A percentile compares a stretch with the other conserved stretches of the same genome.
These are phyloP conservation scores for Ceratocystis papillata DNA, from an alignment of 2,329 filamentous ascomycete genomes.

Conservation along the genomic window DNA sequence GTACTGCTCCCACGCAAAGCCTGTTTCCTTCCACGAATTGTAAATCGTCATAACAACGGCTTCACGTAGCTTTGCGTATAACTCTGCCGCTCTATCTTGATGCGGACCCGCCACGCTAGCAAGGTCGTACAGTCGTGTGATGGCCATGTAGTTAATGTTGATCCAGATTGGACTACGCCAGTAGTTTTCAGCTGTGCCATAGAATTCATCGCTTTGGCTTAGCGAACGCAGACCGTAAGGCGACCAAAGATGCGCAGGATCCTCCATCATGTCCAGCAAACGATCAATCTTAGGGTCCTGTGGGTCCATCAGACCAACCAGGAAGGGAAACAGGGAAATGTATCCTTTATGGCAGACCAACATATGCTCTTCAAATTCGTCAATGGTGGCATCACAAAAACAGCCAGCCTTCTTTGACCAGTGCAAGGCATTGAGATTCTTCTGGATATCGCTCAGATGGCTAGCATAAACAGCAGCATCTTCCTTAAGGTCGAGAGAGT, in stretches of 20 bases:
- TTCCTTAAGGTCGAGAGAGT: constrained; percentile 61
- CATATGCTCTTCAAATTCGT: constrained; percentile 82
- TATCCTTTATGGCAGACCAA: constrained; percentile 97
- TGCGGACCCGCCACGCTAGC: constrained; percentile 53
- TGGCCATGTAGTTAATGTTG: constrained; percentile 83
- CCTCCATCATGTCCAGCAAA: constrained; percentile 64
- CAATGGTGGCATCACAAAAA: constrained; percentile 91
- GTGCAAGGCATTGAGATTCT: constrained; percentile 85
- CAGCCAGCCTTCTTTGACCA: constrained; percentile 72
- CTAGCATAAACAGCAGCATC: constrained; percentile 63
- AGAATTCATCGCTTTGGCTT: constrained; percentile 70
- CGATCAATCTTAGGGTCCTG: constrained; percentile 64
- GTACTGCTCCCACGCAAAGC: constrained; percentile 98
- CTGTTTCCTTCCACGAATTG: constrained; percentile 76
- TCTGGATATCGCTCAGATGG: constrained; percentile 64
- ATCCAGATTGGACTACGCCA: constrained; percentile 94
- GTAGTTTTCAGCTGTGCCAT: constrained; percentile 90
- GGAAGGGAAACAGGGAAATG: constrained; percentile 83
- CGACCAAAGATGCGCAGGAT: constrained; percentile 83
- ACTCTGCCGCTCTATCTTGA: constrained; percentile 52
- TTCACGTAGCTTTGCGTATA: constrained; percentile 66
- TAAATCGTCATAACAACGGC: constrained; percentile 87
- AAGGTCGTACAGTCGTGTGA: constrained; percentile 22
- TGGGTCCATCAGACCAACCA: constrained; percentile 66
- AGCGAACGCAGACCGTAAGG: constrained; percentile 79